These are phyloP conservation scores for Gloeophyllum trabeum DNA, from an alignment of 768 basidiomycete genomes.

Conservation along the genomic window DNA sequence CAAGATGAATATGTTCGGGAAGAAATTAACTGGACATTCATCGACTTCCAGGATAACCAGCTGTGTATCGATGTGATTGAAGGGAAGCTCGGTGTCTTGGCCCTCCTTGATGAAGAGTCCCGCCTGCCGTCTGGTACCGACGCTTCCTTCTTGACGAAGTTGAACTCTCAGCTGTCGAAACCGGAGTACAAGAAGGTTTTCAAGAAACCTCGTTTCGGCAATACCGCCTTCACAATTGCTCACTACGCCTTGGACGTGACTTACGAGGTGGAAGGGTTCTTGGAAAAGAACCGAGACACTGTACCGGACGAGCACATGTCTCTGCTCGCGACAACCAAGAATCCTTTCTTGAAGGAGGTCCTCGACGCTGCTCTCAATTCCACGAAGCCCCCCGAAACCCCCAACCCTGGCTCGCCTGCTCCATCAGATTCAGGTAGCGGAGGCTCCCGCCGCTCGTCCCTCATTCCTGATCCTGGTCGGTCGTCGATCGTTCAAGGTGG, in stretches of 20 bases:
- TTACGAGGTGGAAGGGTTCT: conserved; percentile 95
- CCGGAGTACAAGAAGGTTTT: conserved; percentile 80
- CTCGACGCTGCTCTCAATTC: conserved; percentile 81
- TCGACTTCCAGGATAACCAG: conserved; percentile 98
- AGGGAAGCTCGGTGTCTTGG: conserved; percentile 89
- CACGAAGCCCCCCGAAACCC: conserved; percentile 52
- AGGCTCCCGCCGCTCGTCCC: conserved; percentile 69
- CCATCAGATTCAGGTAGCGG: conserved; percentile 69
- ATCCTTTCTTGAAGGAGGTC: conserved; percentile 90
- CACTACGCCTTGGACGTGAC: conserved; percentile 98
- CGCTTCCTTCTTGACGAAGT: conserved; percentile 84
- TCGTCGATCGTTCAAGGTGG: conserved; percentile 51
- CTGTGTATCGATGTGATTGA: conserved; percentile 98
- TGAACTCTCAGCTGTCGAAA: conserved; percentile 76
- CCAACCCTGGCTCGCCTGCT: conserved; percentile 65
- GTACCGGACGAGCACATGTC: conserved; percentile 97
- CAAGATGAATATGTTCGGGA: conserved; percentile 99
- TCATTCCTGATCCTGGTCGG: conserved; percentile 84
- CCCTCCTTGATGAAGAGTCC: conserved; percentile 95
- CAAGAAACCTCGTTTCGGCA: conserved; percentile 99
- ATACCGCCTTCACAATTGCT: conserved; percentile 92
- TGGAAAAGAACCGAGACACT: conserved; percentile 98
- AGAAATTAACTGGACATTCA: conserved; percentile 99
- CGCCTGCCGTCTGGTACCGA: conserved; percentile 92
- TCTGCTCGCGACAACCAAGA: conserved; percentile 77